phyloP scores from a whole-genome alignment of 78 protist species.

The slime mould (Dictyostelium discoideum) region dicty_2.7 NC_007090.3:2341501-2342000 shows the following conservation, averaged over 20 bases:
- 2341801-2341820: slow-evolving; percentile 25
- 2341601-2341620: slow-evolving; percentile 12
- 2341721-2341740: slow-evolving; percentile 36
- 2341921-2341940: background rate
- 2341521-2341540: background rate
- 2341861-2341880: slow-evolving; percentile 60
- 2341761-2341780: background rate
- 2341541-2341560: background rate
- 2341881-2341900: slow-evolving; percentile 51
- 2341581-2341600: background rate
- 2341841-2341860: background rate
- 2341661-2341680: background rate
- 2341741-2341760: background rate
- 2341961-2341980: slow-evolving; percentile 86
- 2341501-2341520: too few species aligned
- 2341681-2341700: background rate
- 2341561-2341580: background rate
- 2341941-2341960: slow-evolving; percentile 32
- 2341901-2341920: background rate
- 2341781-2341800: slow-evolving; percentile 20
- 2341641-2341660: background rate
- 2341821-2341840: background rate
- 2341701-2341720: slow-evolving; percentile 46
- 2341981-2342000: slow-evolving; percentile 88
- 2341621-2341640: background rate